Conservation (phyloP, 106 monocot species). For the Dioscorea dumetorum region DNA sequence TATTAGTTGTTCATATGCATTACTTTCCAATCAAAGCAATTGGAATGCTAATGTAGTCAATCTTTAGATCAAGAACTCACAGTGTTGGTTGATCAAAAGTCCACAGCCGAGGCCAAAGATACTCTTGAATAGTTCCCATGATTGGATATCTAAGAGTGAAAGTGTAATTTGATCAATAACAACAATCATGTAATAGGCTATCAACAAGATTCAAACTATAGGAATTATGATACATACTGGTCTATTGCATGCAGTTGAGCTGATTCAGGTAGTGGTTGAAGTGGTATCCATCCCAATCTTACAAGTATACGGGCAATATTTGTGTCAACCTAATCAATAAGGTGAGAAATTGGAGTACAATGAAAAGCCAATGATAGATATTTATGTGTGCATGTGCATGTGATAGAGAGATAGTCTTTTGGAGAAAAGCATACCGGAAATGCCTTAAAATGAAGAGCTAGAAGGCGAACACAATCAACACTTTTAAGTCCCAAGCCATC, state of each 20-base stretch:
- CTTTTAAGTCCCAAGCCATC: conserved; percentile 79
- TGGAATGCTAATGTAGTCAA: neutral
- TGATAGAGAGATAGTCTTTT: neutral
- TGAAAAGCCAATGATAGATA: neutral
- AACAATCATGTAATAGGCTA: neutral
- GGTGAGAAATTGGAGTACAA: neutral
- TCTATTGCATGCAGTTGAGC: conserved; percentile 79
- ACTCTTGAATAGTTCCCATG: conserved; percentile 69
- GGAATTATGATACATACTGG: conserved; percentile 28
- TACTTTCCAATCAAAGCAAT: neutral
- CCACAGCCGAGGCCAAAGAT: conserved; percentile 80
- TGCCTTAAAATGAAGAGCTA: conserved; percentile 66
- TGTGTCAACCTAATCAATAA: conserved; percentile 60
- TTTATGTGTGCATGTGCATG: too few species aligned
- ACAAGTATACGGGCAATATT: conserved; percentile 85
- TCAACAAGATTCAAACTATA: neutral
- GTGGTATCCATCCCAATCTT: conserved; percentile 85
- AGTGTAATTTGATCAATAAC: neutral
- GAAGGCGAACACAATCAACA: conserved; percentile 74
- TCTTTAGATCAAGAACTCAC: conserved; percentile 23
- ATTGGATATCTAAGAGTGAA: conserved; percentile 47
- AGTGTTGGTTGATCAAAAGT: conserved; percentile 64
- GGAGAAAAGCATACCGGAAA: conserved; percentile 50
- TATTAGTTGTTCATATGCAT: neutral
- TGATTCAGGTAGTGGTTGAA: conserved; percentile 72